Percentiles rank a stretch among this genome's conserved stretches.
Conservation (phyloP, 2,329 filamentous ascomycete species). For the Neophaeococcomyces aloes region DNA sequence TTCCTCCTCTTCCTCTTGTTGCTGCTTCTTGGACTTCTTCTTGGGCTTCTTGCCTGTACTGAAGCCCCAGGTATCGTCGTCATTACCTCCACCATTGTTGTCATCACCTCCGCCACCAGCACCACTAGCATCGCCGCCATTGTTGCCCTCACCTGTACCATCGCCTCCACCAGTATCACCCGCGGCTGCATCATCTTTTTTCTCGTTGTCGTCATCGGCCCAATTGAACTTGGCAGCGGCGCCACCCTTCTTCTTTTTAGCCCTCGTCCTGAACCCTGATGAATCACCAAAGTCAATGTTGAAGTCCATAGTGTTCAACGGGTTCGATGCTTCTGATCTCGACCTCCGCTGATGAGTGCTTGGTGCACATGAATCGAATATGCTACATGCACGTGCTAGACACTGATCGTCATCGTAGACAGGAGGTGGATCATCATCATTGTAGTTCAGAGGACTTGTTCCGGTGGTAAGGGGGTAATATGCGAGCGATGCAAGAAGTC, state of each 20-base stretch:
- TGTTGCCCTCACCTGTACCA: constrained; percentile 27
- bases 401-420: constrained; percentile 22
- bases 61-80: constrained; percentile 32
- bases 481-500: constrained; percentile 17
- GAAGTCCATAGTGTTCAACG: constrained; percentile 14
- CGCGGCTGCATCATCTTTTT: constrained; percentile 31
- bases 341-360: not conserved
- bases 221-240: constrained; percentile 34
- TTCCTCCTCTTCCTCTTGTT: constrained; percentile 25
- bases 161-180: constrained; percentile 27
- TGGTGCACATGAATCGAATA: not conserved
- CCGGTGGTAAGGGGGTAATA: constrained; percentile 13
- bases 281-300: constrained; percentile 32
- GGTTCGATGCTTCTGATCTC: not conserved
- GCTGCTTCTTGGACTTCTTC: constrained; percentile 27
- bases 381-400: constrained; percentile 4
- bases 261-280: constrained; percentile 20
- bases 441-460: constrained; percentile 33
- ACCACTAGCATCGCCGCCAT: constrained; percentile 23
- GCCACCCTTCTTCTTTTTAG: constrained; percentile 39
- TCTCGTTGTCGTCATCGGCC: constrained; percentile 38
- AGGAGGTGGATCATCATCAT: constrained; percentile 36
- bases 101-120: constrained; percentile 26
- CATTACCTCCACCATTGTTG: constrained; percentile 32
- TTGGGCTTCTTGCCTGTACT: constrained; percentile 28